phyloP scores from a whole-genome alignment of 2,329 filamentous ascomycete genomes.

The Didymella lethalis region DNA sequence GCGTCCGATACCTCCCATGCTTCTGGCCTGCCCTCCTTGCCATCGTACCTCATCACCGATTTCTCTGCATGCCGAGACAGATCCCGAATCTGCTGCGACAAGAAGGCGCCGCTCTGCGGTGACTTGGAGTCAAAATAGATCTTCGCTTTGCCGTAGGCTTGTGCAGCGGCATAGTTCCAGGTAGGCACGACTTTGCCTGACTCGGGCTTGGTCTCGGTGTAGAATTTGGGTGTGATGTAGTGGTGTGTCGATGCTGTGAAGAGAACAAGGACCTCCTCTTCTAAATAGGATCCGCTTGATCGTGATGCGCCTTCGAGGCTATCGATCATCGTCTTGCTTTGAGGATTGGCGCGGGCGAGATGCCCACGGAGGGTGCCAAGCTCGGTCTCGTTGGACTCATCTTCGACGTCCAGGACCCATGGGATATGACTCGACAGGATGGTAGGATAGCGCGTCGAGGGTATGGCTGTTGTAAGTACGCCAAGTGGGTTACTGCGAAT shows the following conservation, averaged over 20 bases:
- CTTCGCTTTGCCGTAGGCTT: conserved; percentile 67
- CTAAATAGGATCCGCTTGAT: conserved; percentile 13
- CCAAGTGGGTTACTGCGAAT: conserved; percentile 67
- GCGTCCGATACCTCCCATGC: conserved; percentile 68
- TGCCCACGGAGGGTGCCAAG: conserved; percentile 65
- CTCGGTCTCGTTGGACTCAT: conserved; percentile 52
- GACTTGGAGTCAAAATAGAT: conserved; percentile 63
- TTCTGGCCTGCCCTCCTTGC: conserved; percentile 41
- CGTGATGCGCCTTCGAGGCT: conserved; percentile 51
- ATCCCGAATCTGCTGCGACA: conserved; percentile 62
- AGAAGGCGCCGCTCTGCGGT: conserved; percentile 56
- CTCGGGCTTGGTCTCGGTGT: conserved; percentile 68
- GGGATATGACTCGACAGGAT: conserved; percentile 39
- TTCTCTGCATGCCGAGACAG: conserved; percentile 62
- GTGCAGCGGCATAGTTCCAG: conserved; percentile 73
- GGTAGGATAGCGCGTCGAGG: conserved; percentile 27
- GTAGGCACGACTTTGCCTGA: conserved; percentile 74
- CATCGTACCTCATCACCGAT: conserved; percentile 63
- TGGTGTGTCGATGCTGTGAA: conserved; percentile 68
- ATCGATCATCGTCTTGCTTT: conserved; percentile 67
- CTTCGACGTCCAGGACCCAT: conserved; percentile 49
- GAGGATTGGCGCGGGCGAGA: conserved; percentile 69
- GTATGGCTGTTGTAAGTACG: conserved; percentile 68
- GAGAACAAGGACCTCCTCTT: conserved; percentile 67
- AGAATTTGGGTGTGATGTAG: conserved; percentile 72